Evolutionary conservation across 108 stramenopile species (phyloP).

Genomic region (Pseudonitzschia multiseries): DNA sequence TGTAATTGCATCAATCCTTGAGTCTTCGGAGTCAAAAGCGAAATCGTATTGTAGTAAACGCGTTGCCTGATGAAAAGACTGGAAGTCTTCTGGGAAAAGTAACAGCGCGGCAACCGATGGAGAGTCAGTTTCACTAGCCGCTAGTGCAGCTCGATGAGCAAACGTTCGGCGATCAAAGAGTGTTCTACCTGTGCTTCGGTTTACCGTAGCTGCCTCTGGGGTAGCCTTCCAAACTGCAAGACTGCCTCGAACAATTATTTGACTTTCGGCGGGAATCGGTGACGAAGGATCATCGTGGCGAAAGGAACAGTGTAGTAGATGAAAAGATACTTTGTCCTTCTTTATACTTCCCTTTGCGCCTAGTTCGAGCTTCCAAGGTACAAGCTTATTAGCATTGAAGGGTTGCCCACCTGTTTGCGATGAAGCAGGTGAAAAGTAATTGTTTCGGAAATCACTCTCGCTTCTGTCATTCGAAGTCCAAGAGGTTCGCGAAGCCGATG

Average conservation of each 20-base stretch:
- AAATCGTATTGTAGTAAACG: conserved; percentile 80
- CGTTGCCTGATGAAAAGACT: conserved; percentile 34
- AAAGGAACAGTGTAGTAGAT: conserved; percentile 55
- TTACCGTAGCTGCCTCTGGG: conserved; percentile 3
- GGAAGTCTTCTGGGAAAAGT: conserved; percentile 68
- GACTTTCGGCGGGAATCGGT: conserved; percentile 40
- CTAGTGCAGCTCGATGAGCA: conserved; percentile 46
- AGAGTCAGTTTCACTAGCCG: conserved; percentile 33
- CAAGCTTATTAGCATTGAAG: conserved; percentile 76
- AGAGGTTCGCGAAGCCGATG: conserved; percentile 55
- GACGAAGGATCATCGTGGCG: conserved; percentile 47
- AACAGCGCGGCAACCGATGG: conserved; percentile 77
- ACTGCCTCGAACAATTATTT: conserved; percentile 63
- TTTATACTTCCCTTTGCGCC: conserved; percentile 61
- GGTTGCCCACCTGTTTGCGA: conserved; percentile 24
- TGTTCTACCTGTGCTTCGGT: background rate
- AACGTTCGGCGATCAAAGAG: conserved; percentile 15
- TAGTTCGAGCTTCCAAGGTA: conserved; percentile 77
- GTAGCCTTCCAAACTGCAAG: conserved; percentile 68
- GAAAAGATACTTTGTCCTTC: conserved; percentile 62
- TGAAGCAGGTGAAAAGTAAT: conserved; percentile 19
- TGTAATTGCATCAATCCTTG: conserved; percentile 74
- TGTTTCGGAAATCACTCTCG: conserved; percentile 8
- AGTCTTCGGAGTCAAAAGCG: conserved; percentile 77
- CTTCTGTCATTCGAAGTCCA: conserved; percentile 54